Percentiles rank a stretch among this genome's conserved stretches.
These are phyloP conservation scores for Penicillium parvum DNA, from an alignment of 495 filamentous ascomycete genomes.

Conservation along the genomic window DNA sequence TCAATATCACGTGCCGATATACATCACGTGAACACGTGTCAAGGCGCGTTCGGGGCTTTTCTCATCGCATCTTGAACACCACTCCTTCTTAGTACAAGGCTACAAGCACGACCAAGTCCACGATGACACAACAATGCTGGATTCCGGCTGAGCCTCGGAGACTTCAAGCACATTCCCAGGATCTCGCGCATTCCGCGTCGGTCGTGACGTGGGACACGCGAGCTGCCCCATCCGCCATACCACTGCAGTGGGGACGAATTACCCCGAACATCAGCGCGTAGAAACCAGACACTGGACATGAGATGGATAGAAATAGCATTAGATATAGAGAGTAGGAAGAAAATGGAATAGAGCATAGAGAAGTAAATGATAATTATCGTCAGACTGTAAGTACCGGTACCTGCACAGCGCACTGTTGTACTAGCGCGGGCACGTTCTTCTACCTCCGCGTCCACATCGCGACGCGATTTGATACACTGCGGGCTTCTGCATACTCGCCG, in stretches of 20 bases:
- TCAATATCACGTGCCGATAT: no score
- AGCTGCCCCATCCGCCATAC: constrained; percentile 13
- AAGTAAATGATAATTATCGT: background rate
- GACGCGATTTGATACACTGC: constrained; percentile 31
- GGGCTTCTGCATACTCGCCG: constrained; percentile 19
- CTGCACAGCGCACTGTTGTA: constrained; percentile 15
- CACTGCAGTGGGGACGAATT: constrained; percentile 15
- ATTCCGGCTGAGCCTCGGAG: constrained; percentile 3
- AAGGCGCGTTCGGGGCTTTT: constrained; percentile 10
- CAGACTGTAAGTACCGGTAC: constrained; percentile 18
- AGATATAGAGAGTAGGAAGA: background rate
- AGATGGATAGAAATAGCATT: background rate
- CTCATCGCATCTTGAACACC: background rate
- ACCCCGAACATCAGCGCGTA: no score
- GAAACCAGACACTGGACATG: no score
- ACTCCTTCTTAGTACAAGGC: no score
- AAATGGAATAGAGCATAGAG: background rate
- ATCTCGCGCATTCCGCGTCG: constrained; percentile 18
- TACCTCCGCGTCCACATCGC: constrained; percentile 41
- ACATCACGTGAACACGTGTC: constrained; percentile 14
- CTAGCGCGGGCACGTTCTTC: constrained; percentile 32
- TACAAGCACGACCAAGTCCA: no score
- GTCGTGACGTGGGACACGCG: constrained; percentile 20
- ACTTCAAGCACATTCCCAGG: background rate
- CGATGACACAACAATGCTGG: constrained; percentile 9